These are phyloP conservation scores for Paracoccidioides brasiliensis DNA, from an alignment of 2,329 filamentous ascomycete species.

Conservation along the genomic window DNA sequence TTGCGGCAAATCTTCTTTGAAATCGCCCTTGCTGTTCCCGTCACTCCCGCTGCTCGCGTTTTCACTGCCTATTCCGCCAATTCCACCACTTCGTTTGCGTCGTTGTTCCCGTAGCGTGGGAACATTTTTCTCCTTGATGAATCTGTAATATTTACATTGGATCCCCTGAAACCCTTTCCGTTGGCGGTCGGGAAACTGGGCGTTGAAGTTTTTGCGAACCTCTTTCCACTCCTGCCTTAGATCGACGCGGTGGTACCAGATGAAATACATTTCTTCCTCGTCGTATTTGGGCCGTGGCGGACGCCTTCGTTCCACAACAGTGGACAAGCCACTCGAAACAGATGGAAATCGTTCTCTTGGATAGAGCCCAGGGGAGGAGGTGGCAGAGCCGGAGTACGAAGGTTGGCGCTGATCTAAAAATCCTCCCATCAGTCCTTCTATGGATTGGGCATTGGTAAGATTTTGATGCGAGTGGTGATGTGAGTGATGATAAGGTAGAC, in stretches of 20 bases:
- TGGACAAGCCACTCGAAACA: conserved; percentile 29
- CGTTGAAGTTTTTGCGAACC: conserved; percentile 32
- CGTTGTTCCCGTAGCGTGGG: conserved; percentile 33
- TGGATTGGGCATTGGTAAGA: not conserved
- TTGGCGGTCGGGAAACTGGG: conserved; percentile 30
- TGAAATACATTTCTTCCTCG: conserved; percentile 36
- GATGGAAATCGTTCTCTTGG: conserved; percentile 29
- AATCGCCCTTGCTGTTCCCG: conserved; percentile 1
- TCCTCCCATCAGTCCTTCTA: not conserved
- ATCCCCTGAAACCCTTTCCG: conserved; percentile 33
- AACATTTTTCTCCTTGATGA: conserved; percentile 33
- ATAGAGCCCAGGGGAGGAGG: conserved; percentile 26
- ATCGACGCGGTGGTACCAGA: conserved; percentile 38
- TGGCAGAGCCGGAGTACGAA: conserved; percentile 13
- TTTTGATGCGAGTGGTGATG: not conserved
- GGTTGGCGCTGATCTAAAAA: conserved; percentile 2
- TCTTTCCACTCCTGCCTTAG: conserved; percentile 35
- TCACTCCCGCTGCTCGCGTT: conserved; percentile 6
- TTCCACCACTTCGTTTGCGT: conserved; percentile 8
- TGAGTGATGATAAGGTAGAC: conserved; percentile 3
- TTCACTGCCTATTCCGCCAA: conserved; percentile 5
- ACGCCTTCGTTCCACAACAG: conserved; percentile 25
- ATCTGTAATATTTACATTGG: conserved; percentile 39
- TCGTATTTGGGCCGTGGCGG: conserved; percentile 35
- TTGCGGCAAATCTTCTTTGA: conserved; percentile 18